A percentile compares a stretch with the other conserved stretches of the same genome.
These are phyloP conservation scores for Vitellaria paradoxa DNA, from an alignment of 179 eudicot species.

Conservation along the genomic window DNA sequence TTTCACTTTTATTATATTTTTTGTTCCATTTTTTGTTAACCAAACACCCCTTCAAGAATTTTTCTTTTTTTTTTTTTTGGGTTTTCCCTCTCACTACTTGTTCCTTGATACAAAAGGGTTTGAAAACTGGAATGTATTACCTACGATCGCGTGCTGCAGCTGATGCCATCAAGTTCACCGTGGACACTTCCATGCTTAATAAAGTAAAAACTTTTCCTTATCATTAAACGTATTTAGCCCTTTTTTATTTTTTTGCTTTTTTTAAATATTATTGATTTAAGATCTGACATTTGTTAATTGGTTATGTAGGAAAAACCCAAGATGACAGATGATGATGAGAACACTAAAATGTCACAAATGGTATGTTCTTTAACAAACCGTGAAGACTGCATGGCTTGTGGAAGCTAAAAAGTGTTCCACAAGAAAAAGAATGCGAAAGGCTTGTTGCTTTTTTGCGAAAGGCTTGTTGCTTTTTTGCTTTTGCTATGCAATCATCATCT, in stretches of 20 bases:
- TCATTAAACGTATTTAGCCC: too few species aligned
- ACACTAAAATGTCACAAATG: conserved; percentile 60
- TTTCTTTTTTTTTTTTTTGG: too few species aligned
- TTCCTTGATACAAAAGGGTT: conserved; percentile 38
- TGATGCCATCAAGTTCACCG: conserved; percentile 92
- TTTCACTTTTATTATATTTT: too few species aligned
- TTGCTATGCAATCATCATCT: too few species aligned
- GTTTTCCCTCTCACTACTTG: too few species aligned
- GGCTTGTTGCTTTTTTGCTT: too few species aligned
- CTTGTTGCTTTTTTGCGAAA: too few species aligned
- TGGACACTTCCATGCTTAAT: conserved; percentile 73
- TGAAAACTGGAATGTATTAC: conserved; percentile 94
- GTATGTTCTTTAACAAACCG: conserved; percentile 75
- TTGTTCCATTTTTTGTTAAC: too few species aligned
- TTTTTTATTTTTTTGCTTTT: too few species aligned
- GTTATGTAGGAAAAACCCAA: conserved; percentile 39
- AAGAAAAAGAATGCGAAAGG: too few species aligned
- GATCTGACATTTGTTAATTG: neutral
- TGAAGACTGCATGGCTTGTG: conserved; percentile 85
- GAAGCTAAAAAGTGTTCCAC: conserved; percentile 36
- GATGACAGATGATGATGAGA: conserved; percentile 42
- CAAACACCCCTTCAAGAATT: too few species aligned
- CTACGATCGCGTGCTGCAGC: conserved; percentile 87
- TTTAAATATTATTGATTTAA: too few species aligned
- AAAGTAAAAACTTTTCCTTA: conserved; percentile 22